phyloP scores from a whole-genome alignment of 2,329 filamentous ascomycete species.

The Chaetomiaceae sp. region DNA sequence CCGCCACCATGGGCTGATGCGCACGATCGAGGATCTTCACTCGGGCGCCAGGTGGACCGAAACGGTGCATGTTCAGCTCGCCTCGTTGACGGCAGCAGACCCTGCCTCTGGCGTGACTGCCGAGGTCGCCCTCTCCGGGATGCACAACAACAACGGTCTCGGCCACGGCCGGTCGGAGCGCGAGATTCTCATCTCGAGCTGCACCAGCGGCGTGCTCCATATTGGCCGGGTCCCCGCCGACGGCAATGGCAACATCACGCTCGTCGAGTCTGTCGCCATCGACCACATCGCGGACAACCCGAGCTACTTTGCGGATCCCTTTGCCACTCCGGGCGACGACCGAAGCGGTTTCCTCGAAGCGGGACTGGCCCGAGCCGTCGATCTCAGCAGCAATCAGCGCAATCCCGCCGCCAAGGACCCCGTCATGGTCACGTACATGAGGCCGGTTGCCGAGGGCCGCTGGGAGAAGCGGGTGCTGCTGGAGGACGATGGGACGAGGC shows the following conservation, averaged over 20 bases:
- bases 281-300: conserved; percentile 53
- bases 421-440: conserved; percentile 43
- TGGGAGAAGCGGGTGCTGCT: conserved; percentile 48
- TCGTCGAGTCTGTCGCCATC: conserved; percentile 41
- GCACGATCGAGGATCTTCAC: conserved; percentile 44
- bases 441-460: conserved; percentile 16
- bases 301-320: conserved; percentile 53
- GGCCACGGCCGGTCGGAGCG: conserved; percentile 41
- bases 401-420: conserved; percentile 38
- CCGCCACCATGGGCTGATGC: conserved; percentile 40
- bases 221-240: conserved; percentile 32
- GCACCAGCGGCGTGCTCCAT: conserved; percentile 44
- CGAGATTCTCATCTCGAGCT: conserved; percentile 43
- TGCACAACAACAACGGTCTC: conserved; percentile 56
- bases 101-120: conserved; percentile 38
- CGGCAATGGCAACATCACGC: conserved; percentile 31
- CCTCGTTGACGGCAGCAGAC: conserved; percentile 19
- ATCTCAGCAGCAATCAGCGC: conserved; percentile 33
- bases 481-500: conserved; percentile 50
- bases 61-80: conserved; percentile 42
- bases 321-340: conserved; percentile 37
- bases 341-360: conserved; percentile 51
- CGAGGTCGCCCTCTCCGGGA: conserved; percentile 38
- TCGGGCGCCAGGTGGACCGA: conserved; percentile 44
- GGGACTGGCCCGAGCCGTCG: conserved; percentile 40